Evolutionary conservation across 2,329 filamentous ascomycete species (phyloP).

Genomic region (Tolypocladium endophyticum): DNA sequence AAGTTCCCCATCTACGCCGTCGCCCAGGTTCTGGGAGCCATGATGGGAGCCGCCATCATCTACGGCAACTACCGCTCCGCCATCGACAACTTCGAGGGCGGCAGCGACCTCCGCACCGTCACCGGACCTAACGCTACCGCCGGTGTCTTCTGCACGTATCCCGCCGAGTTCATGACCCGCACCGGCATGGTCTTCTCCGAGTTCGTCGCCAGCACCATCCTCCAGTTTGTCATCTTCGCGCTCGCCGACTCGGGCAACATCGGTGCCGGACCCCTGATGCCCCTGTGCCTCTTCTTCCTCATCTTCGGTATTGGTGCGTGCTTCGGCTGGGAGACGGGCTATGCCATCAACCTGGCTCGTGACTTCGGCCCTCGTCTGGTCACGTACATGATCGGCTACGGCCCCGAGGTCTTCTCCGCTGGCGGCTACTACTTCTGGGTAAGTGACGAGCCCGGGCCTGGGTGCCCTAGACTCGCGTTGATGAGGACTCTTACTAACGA

Average conservation of each 20-base stretch:
- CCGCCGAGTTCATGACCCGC: slow-evolving; percentile 53
- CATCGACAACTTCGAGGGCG: slow-evolving; percentile 55
- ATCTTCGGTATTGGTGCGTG: slow-evolving; percentile 64
- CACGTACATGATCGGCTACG: slow-evolving; percentile 59
- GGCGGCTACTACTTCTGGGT: slow-evolving; percentile 67
- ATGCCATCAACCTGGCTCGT: slow-evolving; percentile 63
- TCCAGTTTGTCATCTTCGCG: slow-evolving; percentile 65
- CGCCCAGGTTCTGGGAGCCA: slow-evolving; percentile 57
- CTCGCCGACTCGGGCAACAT: slow-evolving; percentile 48
- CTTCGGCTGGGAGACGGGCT: slow-evolving; percentile 69
- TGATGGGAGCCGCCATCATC: slow-evolving; percentile 48
- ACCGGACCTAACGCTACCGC: slow-evolving; percentile 48
- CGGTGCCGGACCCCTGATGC: slow-evolving; percentile 44
- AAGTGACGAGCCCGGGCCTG: slow-evolving; percentile 9
- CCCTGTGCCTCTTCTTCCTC: slow-evolving; percentile 57
- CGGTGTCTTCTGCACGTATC: slow-evolving; percentile 65
- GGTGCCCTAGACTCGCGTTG: not conserved
- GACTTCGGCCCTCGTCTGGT: slow-evolving; percentile 62
- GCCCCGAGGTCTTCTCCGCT: slow-evolving; percentile 53
- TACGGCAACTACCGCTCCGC: slow-evolving; percentile 55
- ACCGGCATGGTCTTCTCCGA: slow-evolving; percentile 63
- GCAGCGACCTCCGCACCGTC: slow-evolving; percentile 50
- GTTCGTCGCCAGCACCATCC: slow-evolving; percentile 54
- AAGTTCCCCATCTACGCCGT: slow-evolving; percentile 59
- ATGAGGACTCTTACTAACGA: not conserved